These are phyloP conservation scores for Neohortaea acidophila DNA, from an alignment of 495 filamentous ascomycete genomes.

Conservation along the genomic window DNA sequence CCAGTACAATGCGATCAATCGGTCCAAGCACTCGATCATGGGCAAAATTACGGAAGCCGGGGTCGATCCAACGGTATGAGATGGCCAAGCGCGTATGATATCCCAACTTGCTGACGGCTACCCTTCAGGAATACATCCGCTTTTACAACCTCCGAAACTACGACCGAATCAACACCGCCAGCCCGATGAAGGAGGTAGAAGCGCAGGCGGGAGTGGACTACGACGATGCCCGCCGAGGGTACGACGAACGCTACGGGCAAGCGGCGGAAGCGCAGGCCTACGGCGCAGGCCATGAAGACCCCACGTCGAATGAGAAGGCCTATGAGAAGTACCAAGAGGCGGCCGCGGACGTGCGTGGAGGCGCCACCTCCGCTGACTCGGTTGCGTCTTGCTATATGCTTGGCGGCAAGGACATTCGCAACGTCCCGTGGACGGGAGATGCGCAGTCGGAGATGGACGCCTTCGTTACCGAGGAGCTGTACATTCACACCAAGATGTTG, in stretches of 20 bases:
- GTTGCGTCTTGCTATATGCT: slow-evolving; percentile 79
- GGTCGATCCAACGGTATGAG: slow-evolving; percentile 12
- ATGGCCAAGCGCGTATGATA: too few species aligned
- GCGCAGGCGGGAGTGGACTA: slow-evolving; percentile 56
- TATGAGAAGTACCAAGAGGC: slow-evolving; percentile 55
- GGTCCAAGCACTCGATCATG: slow-evolving; percentile 78
- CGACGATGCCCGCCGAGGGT: slow-evolving; percentile 49
- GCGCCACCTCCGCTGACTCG: slow-evolving; percentile 48
- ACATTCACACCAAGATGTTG: slow-evolving; percentile 85
- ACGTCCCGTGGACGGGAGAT: slow-evolving; percentile 62
- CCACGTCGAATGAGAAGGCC: slow-evolving; percentile 11
- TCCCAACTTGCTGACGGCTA: too few species aligned
- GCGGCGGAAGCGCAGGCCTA: slow-evolving; percentile 15
- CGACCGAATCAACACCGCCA: slow-evolving; percentile 69
- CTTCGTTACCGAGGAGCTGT: slow-evolving; percentile 85
- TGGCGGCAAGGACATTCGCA: slow-evolving; percentile 55
- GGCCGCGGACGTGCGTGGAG: slow-evolving; percentile 39
- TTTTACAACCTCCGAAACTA: slow-evolving; percentile 95
- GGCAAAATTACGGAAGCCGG: slow-evolving; percentile 40
- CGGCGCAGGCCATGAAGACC: slow-evolving; percentile 9
- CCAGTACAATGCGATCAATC: slow-evolving; percentile 77
- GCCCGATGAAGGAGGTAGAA: slow-evolving; percentile 48
- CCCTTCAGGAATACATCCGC: slow-evolving; percentile 73
- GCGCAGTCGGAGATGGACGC: slow-evolving; percentile 63
- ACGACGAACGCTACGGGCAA: slow-evolving; percentile 37